Conservation (phyloP, 306 rosid species). For the Malus orientalis region DNA sequence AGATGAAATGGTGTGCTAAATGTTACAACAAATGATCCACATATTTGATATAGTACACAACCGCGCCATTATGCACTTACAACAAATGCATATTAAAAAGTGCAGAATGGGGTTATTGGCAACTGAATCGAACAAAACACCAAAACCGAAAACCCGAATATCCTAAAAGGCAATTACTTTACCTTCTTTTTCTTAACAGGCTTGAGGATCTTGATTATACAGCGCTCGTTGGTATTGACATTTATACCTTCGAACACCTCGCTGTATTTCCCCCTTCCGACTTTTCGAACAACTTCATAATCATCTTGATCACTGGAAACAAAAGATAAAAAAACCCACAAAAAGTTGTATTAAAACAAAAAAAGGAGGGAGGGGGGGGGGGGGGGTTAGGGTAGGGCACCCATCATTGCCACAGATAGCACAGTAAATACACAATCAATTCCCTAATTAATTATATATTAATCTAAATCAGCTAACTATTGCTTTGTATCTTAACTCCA, state of each 20-base stretch:
- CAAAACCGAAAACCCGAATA: not conserved
- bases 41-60: not conserved
- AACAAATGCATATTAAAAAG: not conserved
- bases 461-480: not conserved
- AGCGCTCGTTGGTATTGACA: conserved; percentile 75
- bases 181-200: conserved; percentile 99
- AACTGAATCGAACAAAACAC: not conserved
- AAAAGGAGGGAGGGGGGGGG: not conserved
- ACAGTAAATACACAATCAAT: not conserved
- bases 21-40: not conserved
- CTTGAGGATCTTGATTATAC: conserved; percentile 95
- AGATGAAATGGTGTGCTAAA: not conserved
- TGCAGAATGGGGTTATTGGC: not conserved
- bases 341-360: not conserved
- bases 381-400: not conserved
- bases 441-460: not conserved
- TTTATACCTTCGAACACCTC: conserved; percentile 95
- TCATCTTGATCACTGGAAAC: conserved; percentile 82
- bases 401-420: not conserved
- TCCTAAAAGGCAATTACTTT: not conserved
- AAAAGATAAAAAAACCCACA: not conserved
- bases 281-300: conserved; percentile 93
- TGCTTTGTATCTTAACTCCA: not conserved
- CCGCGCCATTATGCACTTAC: not conserved
- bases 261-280: conserved; percentile 98